Conservation (phyloP, 306 rosid genomes). For the Dicorynia guianensis region DNA sequence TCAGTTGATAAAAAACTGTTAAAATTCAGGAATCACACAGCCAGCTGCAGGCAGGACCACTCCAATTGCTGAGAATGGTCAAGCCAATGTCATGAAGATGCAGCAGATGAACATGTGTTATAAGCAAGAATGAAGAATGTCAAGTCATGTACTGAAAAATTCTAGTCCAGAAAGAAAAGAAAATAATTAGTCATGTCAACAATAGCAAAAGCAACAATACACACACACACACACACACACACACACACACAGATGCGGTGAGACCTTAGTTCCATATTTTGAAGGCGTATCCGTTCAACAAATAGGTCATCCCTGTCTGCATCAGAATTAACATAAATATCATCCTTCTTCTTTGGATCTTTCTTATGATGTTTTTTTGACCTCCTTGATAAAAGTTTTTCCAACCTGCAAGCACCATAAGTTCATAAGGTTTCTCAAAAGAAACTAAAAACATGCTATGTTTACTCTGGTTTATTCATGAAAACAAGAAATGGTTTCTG, state of each 20-base stretch:
- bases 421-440: slow-evolving; percentile 21
- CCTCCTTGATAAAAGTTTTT: slow-evolving; percentile 62
- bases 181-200: slow-evolving; percentile 16
- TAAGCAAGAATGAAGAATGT: background rate
- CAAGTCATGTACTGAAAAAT: no score
- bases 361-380: slow-evolving; percentile 49
- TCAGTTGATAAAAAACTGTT: slow-evolving; percentile 18
- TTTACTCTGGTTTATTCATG: slow-evolving; percentile 9
- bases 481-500: slow-evolving; percentile 33
- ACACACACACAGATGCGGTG: background rate
- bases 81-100: background rate
- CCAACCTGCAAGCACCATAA: slow-evolving; percentile 66
- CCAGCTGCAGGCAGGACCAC: slow-evolving; percentile 29
- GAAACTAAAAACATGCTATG: slow-evolving; percentile 27
- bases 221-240: background rate
- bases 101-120: no score
- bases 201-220: slow-evolving; percentile 7
- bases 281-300: slow-evolving; percentile 88
- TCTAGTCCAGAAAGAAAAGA: slow-evolving; percentile 18
- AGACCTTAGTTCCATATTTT: slow-evolving; percentile 85
- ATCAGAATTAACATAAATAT: slow-evolving; percentile 43
- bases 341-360: slow-evolving; percentile 61
- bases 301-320: slow-evolving; percentile 51
- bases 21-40: slow-evolving; percentile 32
- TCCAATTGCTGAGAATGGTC: slow-evolving; percentile 30